Conservation (phyloP, 2,329 filamentous ascomycete genomes). For the Calonectria pauciramosa region DNA sequence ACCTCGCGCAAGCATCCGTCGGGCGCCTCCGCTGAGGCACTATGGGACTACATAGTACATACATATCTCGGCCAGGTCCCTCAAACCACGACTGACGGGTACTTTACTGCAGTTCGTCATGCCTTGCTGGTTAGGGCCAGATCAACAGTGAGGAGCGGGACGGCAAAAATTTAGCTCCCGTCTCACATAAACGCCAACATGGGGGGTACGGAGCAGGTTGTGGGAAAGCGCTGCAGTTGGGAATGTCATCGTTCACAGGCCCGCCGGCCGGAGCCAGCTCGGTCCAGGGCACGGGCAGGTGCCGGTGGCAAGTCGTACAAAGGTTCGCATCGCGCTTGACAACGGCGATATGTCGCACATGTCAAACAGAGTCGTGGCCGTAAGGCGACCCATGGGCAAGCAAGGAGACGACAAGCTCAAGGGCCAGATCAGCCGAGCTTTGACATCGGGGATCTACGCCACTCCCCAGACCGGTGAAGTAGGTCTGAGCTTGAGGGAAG, state of each 20-base stretch:
- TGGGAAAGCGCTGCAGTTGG: not conserved
- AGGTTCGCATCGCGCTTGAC: conserved; percentile 15
- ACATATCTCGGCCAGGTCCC: not conserved
- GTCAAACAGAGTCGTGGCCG: conserved; percentile 32
- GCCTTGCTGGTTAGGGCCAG: conserved; percentile 8
- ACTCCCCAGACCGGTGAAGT: conserved; percentile 44
- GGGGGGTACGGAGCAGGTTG: conserved; percentile 9
- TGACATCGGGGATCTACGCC: conserved; percentile 38
- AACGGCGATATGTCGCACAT: conserved; percentile 29
- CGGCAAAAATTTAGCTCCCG: conserved; percentile 11
- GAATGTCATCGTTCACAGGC: not conserved
- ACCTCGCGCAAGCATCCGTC: conserved; percentile 14
- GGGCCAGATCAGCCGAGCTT: conserved; percentile 34
- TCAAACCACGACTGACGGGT: not conserved
- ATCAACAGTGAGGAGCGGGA: conserved; percentile 3
- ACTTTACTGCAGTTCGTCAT: conserved; percentile 1
- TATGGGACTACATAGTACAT: not conserved
- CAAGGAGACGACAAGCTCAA: conserved; percentile 25
- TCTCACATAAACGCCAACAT: conserved; percentile 16
- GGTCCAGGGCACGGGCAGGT: not conserved
- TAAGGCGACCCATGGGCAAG: conserved; percentile 28
- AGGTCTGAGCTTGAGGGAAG: conserved; percentile 31
- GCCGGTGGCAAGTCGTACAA: conserved; percentile 17
- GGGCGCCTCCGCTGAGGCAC: conserved; percentile 2
- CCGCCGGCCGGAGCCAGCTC: not conserved